Evolutionary conservation across 768 basidiomycete genomes (phyloP), one percentile per base, ranked within the genome.

Genomic region (Auricularia sp.): DNA sequence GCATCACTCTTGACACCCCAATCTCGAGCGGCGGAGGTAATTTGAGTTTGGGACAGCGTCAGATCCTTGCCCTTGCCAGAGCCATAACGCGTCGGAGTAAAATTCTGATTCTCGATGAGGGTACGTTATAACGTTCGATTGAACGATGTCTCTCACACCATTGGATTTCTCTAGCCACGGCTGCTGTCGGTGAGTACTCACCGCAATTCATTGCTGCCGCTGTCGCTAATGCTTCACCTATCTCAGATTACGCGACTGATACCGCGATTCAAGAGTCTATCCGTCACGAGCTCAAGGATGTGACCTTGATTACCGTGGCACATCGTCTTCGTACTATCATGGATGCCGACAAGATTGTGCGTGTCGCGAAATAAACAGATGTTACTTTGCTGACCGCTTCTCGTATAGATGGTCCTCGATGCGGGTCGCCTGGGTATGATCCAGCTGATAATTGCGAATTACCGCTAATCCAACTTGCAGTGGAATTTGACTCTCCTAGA

Each of bases 291-390:
- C 69, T 83, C 4, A 72, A 71, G 11, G 78, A 75, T 58, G 77
- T 78, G 0, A 86, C 85, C 0, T 72, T 87, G 21, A 73, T 87
- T 36, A 85, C 83, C 18, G 78, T 87, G 44, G 85, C 85, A 1
- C 84, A 86, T 70, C 78, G 85, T 18, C 69, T 83, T 7, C 77
- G 80, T 64, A 86, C 81, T 6, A 81, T 86, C 66, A 84, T 84
- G 76, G 84, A 85, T 62, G 81, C 83, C 3, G 84, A 87, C 70
- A 82, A 82, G 67, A 82, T 86, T 56, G 77, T 85, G 64, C 59
- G 74, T 68, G 21, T 16, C 5, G 4, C 23, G 21, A 14, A 16
- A 14, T 54, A 10, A n/a, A 34, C 18, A 29, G 29, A 29, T 29
- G 29, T 62, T 14, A 10, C 12, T n/a, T 18, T 16, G 36, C 21